These are phyloP conservation scores for Opeltia flavorubescens DNA, from an alignment of 495 filamentous ascomycete genomes.

Conservation along the genomic window DNA sequence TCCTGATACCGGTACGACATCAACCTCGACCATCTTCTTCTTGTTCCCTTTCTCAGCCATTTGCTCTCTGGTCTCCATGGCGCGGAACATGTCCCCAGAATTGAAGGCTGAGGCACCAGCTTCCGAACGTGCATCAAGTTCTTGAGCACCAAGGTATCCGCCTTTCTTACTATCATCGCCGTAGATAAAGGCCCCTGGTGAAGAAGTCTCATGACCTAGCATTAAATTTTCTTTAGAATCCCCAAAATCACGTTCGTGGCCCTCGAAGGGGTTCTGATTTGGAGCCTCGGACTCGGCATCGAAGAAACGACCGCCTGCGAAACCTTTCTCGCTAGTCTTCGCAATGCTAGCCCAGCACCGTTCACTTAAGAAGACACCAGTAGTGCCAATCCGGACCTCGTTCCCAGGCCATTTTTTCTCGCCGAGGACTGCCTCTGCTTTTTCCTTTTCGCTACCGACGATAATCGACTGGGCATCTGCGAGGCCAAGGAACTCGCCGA, in stretches of 20 bases:
- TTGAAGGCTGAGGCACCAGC: constrained; percentile 79
- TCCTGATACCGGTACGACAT: constrained; percentile 61
- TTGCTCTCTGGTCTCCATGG: constrained; percentile 82
- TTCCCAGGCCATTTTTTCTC: constrained; percentile 83
- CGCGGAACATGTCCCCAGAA: constrained; percentile 93
- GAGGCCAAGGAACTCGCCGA: constrained; percentile 85
- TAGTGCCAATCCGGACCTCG: constrained; percentile 80
- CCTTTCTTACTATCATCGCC: constrained; percentile 55
- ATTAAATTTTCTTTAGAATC: constrained; percentile 62
- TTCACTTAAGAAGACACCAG: constrained; percentile 91
- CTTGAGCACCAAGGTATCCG: constrained; percentile 70
- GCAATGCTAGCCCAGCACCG: constrained; percentile 85
- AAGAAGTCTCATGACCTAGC: constrained; percentile 39
- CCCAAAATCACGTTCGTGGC: constrained; percentile 36
- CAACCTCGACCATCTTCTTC: constrained; percentile 79
- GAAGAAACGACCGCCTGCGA: constrained; percentile 20
- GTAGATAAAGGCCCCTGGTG: constrained; percentile 45
- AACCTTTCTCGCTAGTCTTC: constrained; percentile 50
- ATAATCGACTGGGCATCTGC: constrained; percentile 70
- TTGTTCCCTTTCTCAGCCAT: constrained; percentile 94
- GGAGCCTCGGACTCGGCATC: constrained; percentile 34
- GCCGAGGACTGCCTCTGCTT: constrained; percentile 76
- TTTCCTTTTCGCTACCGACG: constrained; percentile 85
- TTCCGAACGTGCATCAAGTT: constrained; percentile 76
- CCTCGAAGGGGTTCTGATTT: constrained; percentile 30